These are phyloP conservation scores for Metahyphopichia silvanorum DNA, from an alignment of 805 yeast genomes.

Conservation along the genomic window DNA sequence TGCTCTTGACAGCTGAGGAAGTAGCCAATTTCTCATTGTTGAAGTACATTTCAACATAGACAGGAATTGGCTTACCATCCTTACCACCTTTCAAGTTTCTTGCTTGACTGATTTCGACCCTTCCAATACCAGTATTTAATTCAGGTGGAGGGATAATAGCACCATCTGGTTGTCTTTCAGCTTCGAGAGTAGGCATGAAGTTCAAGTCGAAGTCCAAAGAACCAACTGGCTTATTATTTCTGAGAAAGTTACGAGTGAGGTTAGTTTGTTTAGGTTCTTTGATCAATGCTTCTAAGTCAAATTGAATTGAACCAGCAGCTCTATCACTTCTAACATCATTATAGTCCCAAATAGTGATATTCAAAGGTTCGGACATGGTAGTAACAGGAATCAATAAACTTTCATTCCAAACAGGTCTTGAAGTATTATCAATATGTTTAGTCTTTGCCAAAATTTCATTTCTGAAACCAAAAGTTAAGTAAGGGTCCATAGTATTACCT, in stretches of 20 bases:
- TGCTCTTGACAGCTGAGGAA: conserved; percentile 57
- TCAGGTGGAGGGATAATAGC: conserved; percentile 84
- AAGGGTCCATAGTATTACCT: conserved; percentile 89
- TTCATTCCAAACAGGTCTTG: conserved; percentile 82
- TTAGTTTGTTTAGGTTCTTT: conserved; percentile 49
- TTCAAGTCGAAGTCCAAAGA: conserved; percentile 64
- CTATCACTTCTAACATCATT: conserved; percentile 81
- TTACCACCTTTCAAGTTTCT: conserved; percentile 52
- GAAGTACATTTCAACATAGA: conserved; percentile 70
- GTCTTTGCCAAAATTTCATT: conserved; percentile 64
- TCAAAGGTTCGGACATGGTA: conserved; percentile 79
- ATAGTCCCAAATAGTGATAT: conserved; percentile 68
- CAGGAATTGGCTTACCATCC: conserved; percentile 43
- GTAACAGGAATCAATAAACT: conserved; percentile 64
- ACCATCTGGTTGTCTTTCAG: conserved; percentile 69
- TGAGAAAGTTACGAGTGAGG: conserved; percentile 55
- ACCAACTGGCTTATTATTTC: conserved; percentile 86
- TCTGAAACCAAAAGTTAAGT: conserved; percentile 66
- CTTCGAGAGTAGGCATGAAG: conserved; percentile 71
- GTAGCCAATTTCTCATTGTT: conserved; percentile 58
- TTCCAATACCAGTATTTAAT: conserved; percentile 87
- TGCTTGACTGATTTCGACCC: conserved; percentile 62
- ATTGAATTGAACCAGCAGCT: conserved; percentile 70
- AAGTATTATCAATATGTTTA: conserved; percentile 62
- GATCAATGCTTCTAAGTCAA: conserved; percentile 66